A percentile compares a stretch with the other conserved stretches of the same genome.
These are phyloP conservation scores for Ilex aquifolium DNA, from an alignment of 257 asterid species.

Conservation along the genomic window DNA sequence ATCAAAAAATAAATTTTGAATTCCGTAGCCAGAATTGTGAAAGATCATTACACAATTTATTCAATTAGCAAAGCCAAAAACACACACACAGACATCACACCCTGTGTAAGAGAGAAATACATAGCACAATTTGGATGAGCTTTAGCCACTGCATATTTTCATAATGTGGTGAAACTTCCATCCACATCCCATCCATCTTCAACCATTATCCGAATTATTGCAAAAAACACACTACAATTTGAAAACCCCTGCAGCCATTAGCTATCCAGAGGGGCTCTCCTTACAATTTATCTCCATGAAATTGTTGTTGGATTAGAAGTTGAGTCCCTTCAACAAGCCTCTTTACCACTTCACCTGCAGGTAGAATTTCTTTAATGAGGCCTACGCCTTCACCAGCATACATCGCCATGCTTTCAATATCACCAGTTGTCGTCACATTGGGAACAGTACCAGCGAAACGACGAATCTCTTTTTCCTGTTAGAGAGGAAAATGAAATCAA, in stretches of 20 bases:
- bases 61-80: no score
- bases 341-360: slow-evolving; percentile 59
- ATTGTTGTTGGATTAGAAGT: slow-evolving; percentile 39
- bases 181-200: no score
- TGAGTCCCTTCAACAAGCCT: slow-evolving; percentile 62
- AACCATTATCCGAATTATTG: neutral
- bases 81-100: no score
- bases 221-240: slow-evolving; percentile 9
- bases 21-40: no score
- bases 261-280: neutral
- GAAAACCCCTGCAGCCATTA: neutral
- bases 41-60: no score
- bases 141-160: no score
- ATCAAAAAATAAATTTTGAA: no score
- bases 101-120: no score
- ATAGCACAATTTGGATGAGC: no score
- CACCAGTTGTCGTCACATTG: slow-evolving; percentile 56
- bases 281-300: slow-evolving; percentile 8
- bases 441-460: slow-evolving; percentile 80
- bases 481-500: slow-evolving; percentile 7
- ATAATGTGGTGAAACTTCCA: no score
- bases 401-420: slow-evolving; percentile 82
- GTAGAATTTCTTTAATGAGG: slow-evolving; percentile 56
- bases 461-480: slow-evolving; percentile 64
- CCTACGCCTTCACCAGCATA: slow-evolving; percentile 68